phyloP scores from a whole-genome alignment of 202 grass and related monocot species.

The Zoysia matrella region DNA sequence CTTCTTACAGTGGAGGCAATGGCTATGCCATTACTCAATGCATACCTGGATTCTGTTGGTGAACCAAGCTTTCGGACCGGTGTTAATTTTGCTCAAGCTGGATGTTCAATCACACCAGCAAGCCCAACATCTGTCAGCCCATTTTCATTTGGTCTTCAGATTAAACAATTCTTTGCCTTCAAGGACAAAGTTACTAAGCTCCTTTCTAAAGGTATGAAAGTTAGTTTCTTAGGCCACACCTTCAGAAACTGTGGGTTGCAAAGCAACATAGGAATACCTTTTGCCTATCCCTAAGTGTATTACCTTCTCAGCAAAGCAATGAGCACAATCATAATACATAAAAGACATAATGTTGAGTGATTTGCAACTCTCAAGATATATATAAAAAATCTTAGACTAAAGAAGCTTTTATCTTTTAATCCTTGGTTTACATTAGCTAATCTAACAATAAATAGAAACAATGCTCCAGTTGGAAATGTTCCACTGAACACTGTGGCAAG shows the following conservation, averaged over 20 bases:
- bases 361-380: conserved; percentile 10
- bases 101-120: conserved; percentile 92
- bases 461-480: conserved; percentile 16
- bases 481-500: not conserved
- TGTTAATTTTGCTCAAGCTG: conserved; percentile 95
- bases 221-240: not conserved
- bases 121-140: conserved; percentile 89
- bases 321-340: not conserved
- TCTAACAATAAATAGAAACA: not conserved
- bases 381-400: not conserved
- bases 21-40: conserved; percentile 80
- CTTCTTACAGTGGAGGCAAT: conserved; percentile 77
- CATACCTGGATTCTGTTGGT: conserved; percentile 88
- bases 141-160: conserved; percentile 82
- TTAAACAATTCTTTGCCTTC: conserved; percentile 85
- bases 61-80: conserved; percentile 76
- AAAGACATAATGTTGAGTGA: conserved; percentile 9
- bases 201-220: conserved; percentile 59
- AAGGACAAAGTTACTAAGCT: conserved; percentile 76
- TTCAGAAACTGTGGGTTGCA: too few relatives aligned
- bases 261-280: too few relatives aligned
- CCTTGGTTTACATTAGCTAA: not conserved
- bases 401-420: conserved; percentile 18
- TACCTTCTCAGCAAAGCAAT: not conserved
- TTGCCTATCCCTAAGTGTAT: too few relatives aligned